Conservation (phyloP, 2,329 filamentous ascomycete genomes). For the Tolypocladium album region DNA sequence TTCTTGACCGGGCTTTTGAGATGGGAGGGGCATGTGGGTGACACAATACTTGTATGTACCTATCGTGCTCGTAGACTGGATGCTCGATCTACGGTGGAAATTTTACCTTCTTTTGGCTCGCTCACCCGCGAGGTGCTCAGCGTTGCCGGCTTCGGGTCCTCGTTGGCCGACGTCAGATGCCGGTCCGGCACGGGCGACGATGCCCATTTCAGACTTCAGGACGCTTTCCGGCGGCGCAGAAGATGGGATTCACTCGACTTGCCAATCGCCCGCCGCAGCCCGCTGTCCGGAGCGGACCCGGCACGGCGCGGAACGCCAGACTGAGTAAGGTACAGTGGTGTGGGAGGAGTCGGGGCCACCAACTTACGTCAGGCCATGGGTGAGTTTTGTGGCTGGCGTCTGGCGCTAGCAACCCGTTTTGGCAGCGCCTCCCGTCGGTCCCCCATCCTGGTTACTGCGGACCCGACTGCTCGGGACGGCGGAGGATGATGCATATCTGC, state of each 20-base stretch:
- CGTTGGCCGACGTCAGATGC: not conserved
- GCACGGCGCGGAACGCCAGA: not conserved
- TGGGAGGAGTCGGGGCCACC: no score
- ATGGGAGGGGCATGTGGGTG: not conserved
- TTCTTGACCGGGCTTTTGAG: not conserved
- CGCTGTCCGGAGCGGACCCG: not conserved
- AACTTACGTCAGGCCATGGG: not conserved
- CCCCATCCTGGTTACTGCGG: not conserved
- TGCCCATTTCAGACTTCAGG: not conserved
- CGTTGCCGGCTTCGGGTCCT: no score
- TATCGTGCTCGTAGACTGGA: no score
- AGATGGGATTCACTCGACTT: not conserved
- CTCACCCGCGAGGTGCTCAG: not conserved
- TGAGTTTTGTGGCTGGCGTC: no score
- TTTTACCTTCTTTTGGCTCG: not conserved
- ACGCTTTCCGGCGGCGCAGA: not conserved
- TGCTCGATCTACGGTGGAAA: not conserved
- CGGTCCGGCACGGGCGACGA: not conserved
- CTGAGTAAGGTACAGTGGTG: no score
- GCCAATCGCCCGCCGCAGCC: not conserved
- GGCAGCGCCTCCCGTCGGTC: not conserved
- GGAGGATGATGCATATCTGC: not conserved
- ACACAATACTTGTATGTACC: not conserved
- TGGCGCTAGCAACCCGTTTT: not conserved
- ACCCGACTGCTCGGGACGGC: not conserved